Evolutionary conservation across 83 land plant species (phyloP).

Genomic region (Diphasiastrum complanatum): DNA sequence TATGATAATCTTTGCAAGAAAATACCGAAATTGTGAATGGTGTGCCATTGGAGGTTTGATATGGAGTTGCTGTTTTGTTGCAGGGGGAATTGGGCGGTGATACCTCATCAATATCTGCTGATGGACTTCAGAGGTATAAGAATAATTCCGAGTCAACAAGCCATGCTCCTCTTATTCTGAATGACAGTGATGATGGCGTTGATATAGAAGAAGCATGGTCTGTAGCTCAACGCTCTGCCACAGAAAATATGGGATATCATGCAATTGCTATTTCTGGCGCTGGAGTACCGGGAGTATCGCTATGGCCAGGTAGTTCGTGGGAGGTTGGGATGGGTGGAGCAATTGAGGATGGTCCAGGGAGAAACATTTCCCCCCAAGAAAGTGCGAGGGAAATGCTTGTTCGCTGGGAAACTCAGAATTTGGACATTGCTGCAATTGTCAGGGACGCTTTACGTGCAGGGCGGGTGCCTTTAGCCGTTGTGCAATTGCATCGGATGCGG

Average conservation of each 20-base stretch:
- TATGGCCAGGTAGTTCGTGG: constrained; percentile 18
- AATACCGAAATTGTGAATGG: too few relatives aligned
- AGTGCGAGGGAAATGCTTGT: constrained; percentile 78
- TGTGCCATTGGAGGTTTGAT: too few relatives aligned
- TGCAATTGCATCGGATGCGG: constrained; percentile 66
- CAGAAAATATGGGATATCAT: too few relatives aligned
- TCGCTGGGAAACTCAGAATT: constrained; percentile 64
- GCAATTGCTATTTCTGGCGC: background rate
- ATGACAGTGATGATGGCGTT: too few relatives aligned
- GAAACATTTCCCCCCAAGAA: constrained; percentile 31
- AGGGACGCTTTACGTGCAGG: constrained; percentile 80
- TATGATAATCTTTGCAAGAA: too few relatives aligned
- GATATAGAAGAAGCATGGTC: constrained; percentile 1
- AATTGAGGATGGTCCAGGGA: constrained; percentile 18
- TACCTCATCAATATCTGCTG: too few relatives aligned
- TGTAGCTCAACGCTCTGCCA: too few relatives aligned
- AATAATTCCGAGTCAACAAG: too few relatives aligned
- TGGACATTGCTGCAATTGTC: constrained; percentile 64
- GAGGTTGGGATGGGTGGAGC: constrained; percentile 28
- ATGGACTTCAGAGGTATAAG: too few relatives aligned
- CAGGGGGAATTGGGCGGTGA: too few relatives aligned
- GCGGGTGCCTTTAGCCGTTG: constrained; percentile 87
- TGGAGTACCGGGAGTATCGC: background rate
- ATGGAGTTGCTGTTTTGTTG: too few relatives aligned
- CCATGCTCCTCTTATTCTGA: too few relatives aligned